Evolutionary conservation across 2,329 filamentous ascomycete species (phyloP), one percentile per base, ranked within the genome.

Genomic region (Bipolaris cookei): DNA sequence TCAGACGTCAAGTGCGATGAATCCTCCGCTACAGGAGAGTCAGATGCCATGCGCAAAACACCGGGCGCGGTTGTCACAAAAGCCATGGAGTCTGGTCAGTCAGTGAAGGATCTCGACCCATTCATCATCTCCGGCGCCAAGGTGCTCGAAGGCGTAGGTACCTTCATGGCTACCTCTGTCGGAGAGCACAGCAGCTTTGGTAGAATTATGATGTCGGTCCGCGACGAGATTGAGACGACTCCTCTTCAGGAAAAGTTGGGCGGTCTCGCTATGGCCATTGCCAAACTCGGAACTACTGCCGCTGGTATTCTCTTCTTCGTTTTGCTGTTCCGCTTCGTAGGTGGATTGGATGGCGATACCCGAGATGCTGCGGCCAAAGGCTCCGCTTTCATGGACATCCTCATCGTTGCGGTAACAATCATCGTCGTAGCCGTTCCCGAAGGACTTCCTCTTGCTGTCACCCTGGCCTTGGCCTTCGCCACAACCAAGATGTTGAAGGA

Each of bases 21-120:
- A 69, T 90, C 88, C 1, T 90, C 88, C 7, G 86, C 87, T 1
- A 91, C 88, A 3, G 89, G 89, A 62, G 88, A 91, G 71, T 90
- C 88, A 0, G 88, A 91, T 66, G 83, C 87, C 32, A 83, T 90
- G 70, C 86, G 85, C 71, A 91, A 91, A 76, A 85, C 82, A 0
- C 73, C 79, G 4, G 87, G 83, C 11, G 80, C 86, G 18, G 83
- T 86, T 58, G 86, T 86, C 35, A 86, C 83, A 77, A 77, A 82
- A 37, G 78, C 80, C 3, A 79, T 89, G 23, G 77, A 83, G 46
- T 79, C 81, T 7, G 81, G 84, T 6, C 64, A 70, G 13, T 80
- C 78, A 1, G 80, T 77, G 1, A 68, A 69, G 11, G 83, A 86
- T 45, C 77, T 88, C 3, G 88, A 90, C 58, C 87, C 87, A 1